phyloP scores from a whole-genome alignment of 129 eudicot genomes.

The Lonicera japonica region DNA sequence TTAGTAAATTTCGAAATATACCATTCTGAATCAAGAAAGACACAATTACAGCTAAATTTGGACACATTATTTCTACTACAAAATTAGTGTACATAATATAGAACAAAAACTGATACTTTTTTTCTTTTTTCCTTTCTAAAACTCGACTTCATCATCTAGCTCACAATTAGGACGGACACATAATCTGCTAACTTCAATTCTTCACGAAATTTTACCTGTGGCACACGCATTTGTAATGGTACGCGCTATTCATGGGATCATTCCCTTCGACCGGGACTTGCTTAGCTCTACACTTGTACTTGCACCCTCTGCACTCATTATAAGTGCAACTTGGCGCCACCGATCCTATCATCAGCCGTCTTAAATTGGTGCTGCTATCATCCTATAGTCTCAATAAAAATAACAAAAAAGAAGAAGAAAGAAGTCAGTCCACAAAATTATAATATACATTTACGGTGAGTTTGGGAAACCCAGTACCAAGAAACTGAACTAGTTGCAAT shows the following conservation, averaged over 20 bases:
- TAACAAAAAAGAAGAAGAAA: not conserved
- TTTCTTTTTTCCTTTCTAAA: too few species aligned
- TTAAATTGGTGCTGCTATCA: constrained; percentile 18
- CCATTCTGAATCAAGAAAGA: too few species aligned
- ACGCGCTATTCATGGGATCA: constrained; percentile 82
- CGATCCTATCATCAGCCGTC: constrained; percentile 75
- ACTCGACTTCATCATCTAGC: not conserved
- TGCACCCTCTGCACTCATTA: constrained; percentile 90
- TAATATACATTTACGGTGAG: not conserved
- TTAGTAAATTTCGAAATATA: too few species aligned
- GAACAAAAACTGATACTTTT: not conserved
- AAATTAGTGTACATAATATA: not conserved
- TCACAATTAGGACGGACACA: not conserved
- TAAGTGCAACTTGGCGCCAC: constrained; percentile 84
- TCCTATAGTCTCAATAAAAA: constrained; percentile 10
- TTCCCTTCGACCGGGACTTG: constrained; percentile 95
- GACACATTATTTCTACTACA: not conserved
- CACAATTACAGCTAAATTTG: not conserved
- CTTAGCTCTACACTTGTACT: constrained; percentile 75
- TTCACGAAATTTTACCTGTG: constrained; percentile 42
- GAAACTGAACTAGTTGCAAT: too few species aligned
- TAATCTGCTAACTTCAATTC: too few species aligned
- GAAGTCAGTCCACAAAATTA: not conserved
- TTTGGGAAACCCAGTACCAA: too few species aligned
- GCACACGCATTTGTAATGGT: constrained; percentile 94